A percentile compares a stretch with the other conserved stretches of the same genome.
phyloP scores from a whole-genome alignment of 2,329 filamentous ascomycete species.

The Penicillium janthinellum region DNA sequence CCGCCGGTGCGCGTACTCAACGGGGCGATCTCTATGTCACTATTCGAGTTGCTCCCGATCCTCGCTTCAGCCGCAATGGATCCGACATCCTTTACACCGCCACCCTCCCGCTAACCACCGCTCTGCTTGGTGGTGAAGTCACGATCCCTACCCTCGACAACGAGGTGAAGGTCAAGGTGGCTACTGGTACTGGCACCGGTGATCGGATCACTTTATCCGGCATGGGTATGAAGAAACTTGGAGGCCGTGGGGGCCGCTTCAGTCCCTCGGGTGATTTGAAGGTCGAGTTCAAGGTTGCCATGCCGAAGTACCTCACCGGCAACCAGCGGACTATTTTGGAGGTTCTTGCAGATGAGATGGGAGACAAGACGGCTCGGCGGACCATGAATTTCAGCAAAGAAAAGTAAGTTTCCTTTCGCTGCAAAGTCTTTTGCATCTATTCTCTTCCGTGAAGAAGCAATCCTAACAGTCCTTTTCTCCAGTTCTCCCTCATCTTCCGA shows the following conservation, averaged over 20 bases:
- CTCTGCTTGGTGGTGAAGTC: slow-evolving; percentile 86
- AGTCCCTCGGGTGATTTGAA: slow-evolving; percentile 74
- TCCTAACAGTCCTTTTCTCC: not conserved
- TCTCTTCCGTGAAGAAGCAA: not conserved
- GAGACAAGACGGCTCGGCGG: slow-evolving; percentile 85
- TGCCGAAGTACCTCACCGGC: slow-evolving; percentile 90
- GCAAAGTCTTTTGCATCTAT: not conserved
- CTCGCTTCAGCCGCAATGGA: slow-evolving; percentile 83
- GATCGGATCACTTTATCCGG: slow-evolving; percentile 86
- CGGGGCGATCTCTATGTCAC: slow-evolving; percentile 90
- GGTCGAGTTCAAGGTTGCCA: slow-evolving; percentile 91
- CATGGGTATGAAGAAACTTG: slow-evolving; percentile 90
- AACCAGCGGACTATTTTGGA: slow-evolving; percentile 93
- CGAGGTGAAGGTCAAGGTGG: slow-evolving; percentile 85
- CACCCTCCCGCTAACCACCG: slow-evolving; percentile 87
- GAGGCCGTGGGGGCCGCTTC: slow-evolving; percentile 56
- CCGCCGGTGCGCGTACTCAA: slow-evolving; percentile 64
- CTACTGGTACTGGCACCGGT: slow-evolving; percentile 87
- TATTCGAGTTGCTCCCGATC: slow-evolving; percentile 84
- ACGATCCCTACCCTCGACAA: slow-evolving; percentile 87
- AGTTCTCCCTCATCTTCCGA: slow-evolving; percentile 28
- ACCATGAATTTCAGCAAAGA: slow-evolving; percentile 77
- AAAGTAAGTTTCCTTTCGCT: slow-evolving; percentile 48
- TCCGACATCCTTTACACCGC: slow-evolving; percentile 93
- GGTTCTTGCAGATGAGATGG: slow-evolving; percentile 95